phyloP scores from a whole-genome alignment of 768 basidiomycete species.

The Boletus tylopilopsis region DNA sequence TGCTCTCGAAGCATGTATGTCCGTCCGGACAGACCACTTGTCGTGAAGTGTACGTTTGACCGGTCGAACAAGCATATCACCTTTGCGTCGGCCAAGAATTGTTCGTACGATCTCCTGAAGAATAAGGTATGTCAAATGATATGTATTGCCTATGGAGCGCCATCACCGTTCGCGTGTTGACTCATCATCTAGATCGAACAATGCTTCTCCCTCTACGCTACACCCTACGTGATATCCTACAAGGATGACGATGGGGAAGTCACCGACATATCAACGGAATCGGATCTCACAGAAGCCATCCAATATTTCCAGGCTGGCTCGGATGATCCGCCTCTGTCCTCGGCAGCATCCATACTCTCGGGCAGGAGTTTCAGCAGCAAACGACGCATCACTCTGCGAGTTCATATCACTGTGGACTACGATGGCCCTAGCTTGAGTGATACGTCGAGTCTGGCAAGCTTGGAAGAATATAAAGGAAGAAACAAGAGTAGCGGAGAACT shows the following conservation, averaged over 20 bases:
- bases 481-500: constrained; percentile 52
- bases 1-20: constrained; percentile 28
- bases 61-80: constrained; percentile 69
- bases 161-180: background rate
- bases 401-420: constrained; percentile 80
- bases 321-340: constrained; percentile 70
- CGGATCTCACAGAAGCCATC: constrained; percentile 82
- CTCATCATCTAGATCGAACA: constrained; percentile 64
- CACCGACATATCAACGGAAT: constrained; percentile 62
- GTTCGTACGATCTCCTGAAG: constrained; percentile 70
- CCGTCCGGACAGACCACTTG: constrained; percentile 71
- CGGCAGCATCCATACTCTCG: constrained; percentile 70
- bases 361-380: constrained; percentile 57
- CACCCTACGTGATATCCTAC: constrained; percentile 72
- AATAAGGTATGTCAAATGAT: constrained; percentile 54
- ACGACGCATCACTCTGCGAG: constrained; percentile 74
- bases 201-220: constrained; percentile 71
- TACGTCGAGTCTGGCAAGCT: constrained; percentile 74
- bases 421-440: constrained; percentile 91
- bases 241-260: constrained; percentile 87
- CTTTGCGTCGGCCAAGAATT: constrained; percentile 76
- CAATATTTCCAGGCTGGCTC: constrained; percentile 75
- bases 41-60: constrained; percentile 83
- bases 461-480: constrained; percentile 64
- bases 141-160: background rate